Evolutionary conservation across 768 basidiomycete species (phyloP).

Genomic region (Nidula microcarpa): DNA sequence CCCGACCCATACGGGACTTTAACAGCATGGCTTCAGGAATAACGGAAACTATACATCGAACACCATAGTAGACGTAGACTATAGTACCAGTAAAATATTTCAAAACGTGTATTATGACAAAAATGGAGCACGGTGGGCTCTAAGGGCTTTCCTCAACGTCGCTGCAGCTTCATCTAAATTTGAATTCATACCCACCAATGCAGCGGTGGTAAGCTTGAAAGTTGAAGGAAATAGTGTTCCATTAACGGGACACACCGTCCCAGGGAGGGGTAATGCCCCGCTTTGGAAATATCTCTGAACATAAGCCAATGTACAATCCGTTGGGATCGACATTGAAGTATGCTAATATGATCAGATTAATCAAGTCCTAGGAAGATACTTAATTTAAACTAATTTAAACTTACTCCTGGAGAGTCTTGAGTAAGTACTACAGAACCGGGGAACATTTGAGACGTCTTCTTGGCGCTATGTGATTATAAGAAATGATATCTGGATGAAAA

Average conservation of each 20-base stretch:
- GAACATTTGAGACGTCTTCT: constrained; percentile 33
- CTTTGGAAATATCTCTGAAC: constrained; percentile 35
- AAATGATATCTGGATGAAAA: background rate
- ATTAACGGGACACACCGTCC: constrained; percentile 30
- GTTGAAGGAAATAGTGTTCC: background rate
- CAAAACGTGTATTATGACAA: too few species aligned
- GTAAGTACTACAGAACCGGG: constrained; percentile 34
- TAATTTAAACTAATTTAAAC: constrained; percentile 6
- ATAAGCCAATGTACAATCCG: constrained; percentile 26
- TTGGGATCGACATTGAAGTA: constrained; percentile 24
- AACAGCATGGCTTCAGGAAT: too few species aligned
- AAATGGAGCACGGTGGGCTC: too few species aligned
- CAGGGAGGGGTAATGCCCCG: constrained; percentile 34
- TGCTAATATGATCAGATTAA: constrained; percentile 16
- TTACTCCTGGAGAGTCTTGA: constrained; percentile 37
- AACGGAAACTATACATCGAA: too few species aligned
- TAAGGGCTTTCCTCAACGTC: too few species aligned
- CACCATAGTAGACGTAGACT: too few species aligned
- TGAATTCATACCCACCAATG: too few species aligned
- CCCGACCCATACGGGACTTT: too few species aligned
- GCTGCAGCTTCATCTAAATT: too few species aligned
- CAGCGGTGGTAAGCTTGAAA: too few species aligned
- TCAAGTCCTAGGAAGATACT: background rate
- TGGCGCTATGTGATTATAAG: constrained; percentile 22
- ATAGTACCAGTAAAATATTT: too few species aligned